These are phyloP conservation scores for Bombardia bombarda DNA, from an alignment of 495 filamentous ascomycete genomes.

Conservation along the genomic window DNA sequence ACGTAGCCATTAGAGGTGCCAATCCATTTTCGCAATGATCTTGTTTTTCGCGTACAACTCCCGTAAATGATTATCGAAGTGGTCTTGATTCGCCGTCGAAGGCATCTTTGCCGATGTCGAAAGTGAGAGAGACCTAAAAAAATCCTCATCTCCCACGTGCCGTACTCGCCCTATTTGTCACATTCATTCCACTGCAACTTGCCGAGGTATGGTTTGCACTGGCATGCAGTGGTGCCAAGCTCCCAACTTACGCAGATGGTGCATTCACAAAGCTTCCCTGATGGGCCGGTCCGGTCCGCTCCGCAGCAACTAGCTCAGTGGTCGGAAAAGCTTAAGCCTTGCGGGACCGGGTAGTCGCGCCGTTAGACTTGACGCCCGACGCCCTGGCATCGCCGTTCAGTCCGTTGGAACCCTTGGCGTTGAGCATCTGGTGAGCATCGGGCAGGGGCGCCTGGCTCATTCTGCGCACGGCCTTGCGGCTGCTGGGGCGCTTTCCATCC, in stretches of 20 bases:
- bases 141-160: neutral
- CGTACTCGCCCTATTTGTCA: neutral
- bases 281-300: neutral
- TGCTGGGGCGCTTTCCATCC: constrained; percentile 54
- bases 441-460: constrained; percentile 48
- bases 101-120: neutral
- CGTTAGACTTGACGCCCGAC: constrained; percentile 41
- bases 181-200: neutral
- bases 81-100: neutral
- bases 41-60: constrained; percentile 23
- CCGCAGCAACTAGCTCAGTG: neutral
- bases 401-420: constrained; percentile 13
- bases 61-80: constrained; percentile 25
- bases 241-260: neutral
- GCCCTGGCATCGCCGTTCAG: constrained; percentile 36
- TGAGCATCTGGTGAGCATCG: constrained; percentile 35
- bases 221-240: too few species aligned
- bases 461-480: constrained; percentile 47
- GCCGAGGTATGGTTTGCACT: too few species aligned
- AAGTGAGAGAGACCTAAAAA: neutral
- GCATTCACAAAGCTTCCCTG: neutral
- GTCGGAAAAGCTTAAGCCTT: constrained; percentile 40
- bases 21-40: constrained; percentile 16
- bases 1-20: constrained; percentile 20
- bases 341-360: constrained; percentile 45